Evolutionary conservation across 495 filamentous ascomycete genomes (phyloP).

Genomic region (Aspergillus diversus): DNA sequence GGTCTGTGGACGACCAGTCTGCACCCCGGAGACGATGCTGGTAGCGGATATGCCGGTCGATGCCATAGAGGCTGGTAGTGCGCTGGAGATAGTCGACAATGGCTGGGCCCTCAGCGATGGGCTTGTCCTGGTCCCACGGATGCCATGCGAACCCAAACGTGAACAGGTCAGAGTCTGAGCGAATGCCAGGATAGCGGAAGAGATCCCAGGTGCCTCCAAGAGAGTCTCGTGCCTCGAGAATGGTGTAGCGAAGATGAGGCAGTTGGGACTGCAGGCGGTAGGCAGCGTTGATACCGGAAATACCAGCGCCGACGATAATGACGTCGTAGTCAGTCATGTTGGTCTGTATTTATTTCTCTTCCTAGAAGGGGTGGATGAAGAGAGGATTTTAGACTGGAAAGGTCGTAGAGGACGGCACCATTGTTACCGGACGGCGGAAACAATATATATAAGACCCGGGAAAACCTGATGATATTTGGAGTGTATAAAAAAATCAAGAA

Average conservation of each 20-base stretch:
- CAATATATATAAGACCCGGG: background rate
- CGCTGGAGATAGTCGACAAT: conserved; percentile 68
- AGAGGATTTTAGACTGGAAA: background rate
- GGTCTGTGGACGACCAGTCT: conserved; percentile 63
- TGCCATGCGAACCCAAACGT: conserved; percentile 72
- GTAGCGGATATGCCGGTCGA: conserved; percentile 64
- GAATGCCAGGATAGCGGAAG: conserved; percentile 71
- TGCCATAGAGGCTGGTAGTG: conserved; percentile 59
- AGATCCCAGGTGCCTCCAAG: conserved; percentile 76
- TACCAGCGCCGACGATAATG: conserved; percentile 71
- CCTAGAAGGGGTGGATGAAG: conserved; percentile 24
- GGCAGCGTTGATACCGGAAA: conserved; percentile 76
- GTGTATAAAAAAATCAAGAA: background rate
- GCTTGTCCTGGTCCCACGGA: conserved; percentile 61
- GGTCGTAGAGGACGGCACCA: background rate
- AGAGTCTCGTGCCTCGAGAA: conserved; percentile 63
- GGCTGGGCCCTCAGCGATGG: conserved; percentile 61
- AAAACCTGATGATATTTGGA: too few species aligned
- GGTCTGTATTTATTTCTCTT: conserved; percentile 10
- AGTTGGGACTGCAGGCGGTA: conserved; percentile 67
- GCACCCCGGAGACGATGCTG: conserved; percentile 56
- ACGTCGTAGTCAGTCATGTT: conserved; percentile 54
- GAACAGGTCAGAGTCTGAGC: conserved; percentile 68
- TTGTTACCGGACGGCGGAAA: background rate
- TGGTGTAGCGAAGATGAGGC: conserved; percentile 56